Evolutionary conservation across 805 yeast species (phyloP).

Genomic region (Pichia thaimueangensis): DNA sequence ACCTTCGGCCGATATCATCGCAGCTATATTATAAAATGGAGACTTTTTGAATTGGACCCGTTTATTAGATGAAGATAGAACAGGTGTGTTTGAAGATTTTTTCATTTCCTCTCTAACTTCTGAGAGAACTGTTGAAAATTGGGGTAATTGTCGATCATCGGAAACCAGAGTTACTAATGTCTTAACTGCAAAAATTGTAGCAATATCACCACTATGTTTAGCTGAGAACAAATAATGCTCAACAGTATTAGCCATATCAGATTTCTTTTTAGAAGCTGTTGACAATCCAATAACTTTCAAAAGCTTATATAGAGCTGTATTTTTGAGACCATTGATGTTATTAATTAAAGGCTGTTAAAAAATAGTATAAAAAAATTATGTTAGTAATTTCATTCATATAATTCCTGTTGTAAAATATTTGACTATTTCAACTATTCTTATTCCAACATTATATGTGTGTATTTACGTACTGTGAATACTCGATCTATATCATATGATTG

Average conservation of each 20-base stretch:
- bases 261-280: constrained; percentile 1
- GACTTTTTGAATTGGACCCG: background rate
- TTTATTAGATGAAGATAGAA: background rate
- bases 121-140: background rate
- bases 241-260: constrained; percentile 7
- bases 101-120: background rate
- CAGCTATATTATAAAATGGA: background rate
- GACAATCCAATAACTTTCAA: background rate
- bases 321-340: background rate
- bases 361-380: background rate
- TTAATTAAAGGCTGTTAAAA: constrained; percentile 1
- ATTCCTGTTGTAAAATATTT: too few relatives aligned
- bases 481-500: too few relatives aligned
- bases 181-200: constrained; percentile 40
- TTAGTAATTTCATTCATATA: background rate
- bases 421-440: too few relatives aligned
- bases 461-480: too few relatives aligned
- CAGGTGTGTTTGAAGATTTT: background rate
- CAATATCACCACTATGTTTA: constrained; percentile 30
- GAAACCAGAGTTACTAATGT: constrained; percentile 36
- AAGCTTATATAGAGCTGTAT: background rate
- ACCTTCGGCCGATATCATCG: background rate
- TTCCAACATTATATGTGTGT: too few relatives aligned
- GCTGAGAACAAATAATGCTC: constrained; percentile 1
- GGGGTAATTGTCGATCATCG: constrained; percentile 8